Conservation (phyloP, 1,139 yeast species). For the Geotrichum reessii region DNA sequence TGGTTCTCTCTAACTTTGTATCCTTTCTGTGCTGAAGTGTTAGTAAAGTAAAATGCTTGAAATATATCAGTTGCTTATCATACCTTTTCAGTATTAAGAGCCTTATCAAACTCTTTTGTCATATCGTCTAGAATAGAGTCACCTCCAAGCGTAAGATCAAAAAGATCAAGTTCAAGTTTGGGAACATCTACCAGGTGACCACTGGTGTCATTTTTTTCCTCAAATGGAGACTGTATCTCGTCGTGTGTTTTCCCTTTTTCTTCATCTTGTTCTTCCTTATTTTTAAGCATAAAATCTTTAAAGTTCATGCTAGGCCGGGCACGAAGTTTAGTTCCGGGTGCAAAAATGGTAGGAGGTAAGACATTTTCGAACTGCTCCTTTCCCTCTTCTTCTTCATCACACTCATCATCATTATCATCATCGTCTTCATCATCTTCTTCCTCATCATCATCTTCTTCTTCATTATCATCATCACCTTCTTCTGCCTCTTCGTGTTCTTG, state of each 20-base stretch:
- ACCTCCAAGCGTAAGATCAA: slow-evolving; percentile 36
- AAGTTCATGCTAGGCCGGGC: slow-evolving; percentile 36
- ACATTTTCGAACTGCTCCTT: slow-evolving; percentile 8
- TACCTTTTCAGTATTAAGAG: slow-evolving; percentile 31
- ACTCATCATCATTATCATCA: not conserved
- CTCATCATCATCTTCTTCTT: not conserved
- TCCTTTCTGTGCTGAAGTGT: slow-evolving; percentile 27
- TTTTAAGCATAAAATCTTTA: slow-evolving; percentile 16
- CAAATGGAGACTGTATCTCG: slow-evolving; percentile 5
- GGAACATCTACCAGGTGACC: slow-evolving; percentile 21
- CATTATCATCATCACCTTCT: not conserved
- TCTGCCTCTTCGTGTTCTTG: not conserved
- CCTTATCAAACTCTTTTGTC: slow-evolving; percentile 36
- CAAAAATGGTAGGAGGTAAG: slow-evolving; percentile 17
- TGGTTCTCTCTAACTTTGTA: slow-evolving; percentile 35
- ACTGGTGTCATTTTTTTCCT: slow-evolving; percentile 16
- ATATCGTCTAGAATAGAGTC: slow-evolving; percentile 40
- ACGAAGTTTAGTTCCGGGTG: slow-evolving; percentile 25
- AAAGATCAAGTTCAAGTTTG: slow-evolving; percentile 26
- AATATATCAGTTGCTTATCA: not conserved
- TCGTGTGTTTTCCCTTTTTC: slow-evolving; percentile 19
- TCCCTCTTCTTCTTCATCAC: slow-evolving; percentile 11
- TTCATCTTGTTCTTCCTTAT: slow-evolving; percentile 18
- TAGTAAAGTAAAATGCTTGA: not conserved
- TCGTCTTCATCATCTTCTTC: not conserved